Percentiles rank a stretch among this genome's conserved stretches.
Evolutionary conservation across 2,329 filamentous ascomycete genomes (phyloP).

Genomic region (Cryphonectria radicalis): DNA sequence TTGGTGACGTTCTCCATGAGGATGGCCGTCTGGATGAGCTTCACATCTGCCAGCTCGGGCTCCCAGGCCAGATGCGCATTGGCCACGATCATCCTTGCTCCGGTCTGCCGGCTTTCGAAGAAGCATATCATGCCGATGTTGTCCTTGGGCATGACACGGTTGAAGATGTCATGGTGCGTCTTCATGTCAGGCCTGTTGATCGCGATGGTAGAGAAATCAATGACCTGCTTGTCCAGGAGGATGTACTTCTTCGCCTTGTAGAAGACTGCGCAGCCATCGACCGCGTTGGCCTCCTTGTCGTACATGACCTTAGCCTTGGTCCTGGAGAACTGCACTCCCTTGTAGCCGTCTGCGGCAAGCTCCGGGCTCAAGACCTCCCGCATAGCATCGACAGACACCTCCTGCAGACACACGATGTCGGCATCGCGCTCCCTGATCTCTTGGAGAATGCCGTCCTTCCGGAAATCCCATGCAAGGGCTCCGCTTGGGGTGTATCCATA

Average conservation of each 20-base stretch:
- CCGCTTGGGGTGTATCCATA: slow-evolving; percentile 90
- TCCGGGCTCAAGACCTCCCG: slow-evolving; percentile 89
- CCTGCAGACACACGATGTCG: slow-evolving; percentile 91
- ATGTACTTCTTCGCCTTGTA: slow-evolving; percentile 96
- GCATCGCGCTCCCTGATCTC: slow-evolving; percentile 80
- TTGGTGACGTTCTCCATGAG: slow-evolving; percentile 91
- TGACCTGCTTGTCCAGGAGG: slow-evolving; percentile 88
- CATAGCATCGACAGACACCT: slow-evolving; percentile 90
- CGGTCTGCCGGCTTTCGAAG: slow-evolving; percentile 88
- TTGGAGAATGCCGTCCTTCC: slow-evolving; percentile 79
- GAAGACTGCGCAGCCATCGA: slow-evolving; percentile 96
- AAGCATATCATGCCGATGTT: slow-evolving; percentile 93
- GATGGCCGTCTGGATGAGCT: slow-evolving; percentile 93
- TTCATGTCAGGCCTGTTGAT: slow-evolving; percentile 98
- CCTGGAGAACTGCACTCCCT: slow-evolving; percentile 91
- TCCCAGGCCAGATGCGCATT: slow-evolving; percentile 98
- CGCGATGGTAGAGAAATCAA: slow-evolving; percentile 89
- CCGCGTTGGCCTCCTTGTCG: slow-evolving; percentile 83
- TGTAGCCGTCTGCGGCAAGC: slow-evolving; percentile 86
- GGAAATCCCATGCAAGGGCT: slow-evolving; percentile 85
- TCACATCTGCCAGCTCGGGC: slow-evolving; percentile 87
- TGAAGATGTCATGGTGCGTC: slow-evolving; percentile 96
- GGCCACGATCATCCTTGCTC: slow-evolving; percentile 88
- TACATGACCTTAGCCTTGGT: slow-evolving; percentile 89
- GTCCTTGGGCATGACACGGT: slow-evolving; percentile 97